A percentile compares a stretch with the other conserved stretches of the same genome.
phyloP scores from a whole-genome alignment of 2,329 filamentous ascomycete species.

The Clonostachys chloroleuca region DNA sequence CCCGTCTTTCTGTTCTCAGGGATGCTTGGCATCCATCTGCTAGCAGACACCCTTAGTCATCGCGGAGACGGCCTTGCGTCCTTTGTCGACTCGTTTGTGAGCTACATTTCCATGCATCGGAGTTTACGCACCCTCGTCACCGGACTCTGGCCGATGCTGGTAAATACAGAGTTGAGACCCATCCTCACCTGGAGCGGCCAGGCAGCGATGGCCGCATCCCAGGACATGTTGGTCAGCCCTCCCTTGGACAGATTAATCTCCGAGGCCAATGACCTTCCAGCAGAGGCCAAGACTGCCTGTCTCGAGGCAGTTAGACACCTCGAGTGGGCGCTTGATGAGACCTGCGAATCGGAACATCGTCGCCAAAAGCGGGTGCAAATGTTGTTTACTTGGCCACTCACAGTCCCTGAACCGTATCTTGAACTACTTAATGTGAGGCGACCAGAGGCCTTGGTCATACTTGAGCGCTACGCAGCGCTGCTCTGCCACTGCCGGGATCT shows the following conservation, averaged over 20 bases:
- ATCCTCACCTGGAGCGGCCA: background rate
- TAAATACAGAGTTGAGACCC: constrained; percentile 11
- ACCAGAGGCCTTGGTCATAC: constrained; percentile 30
- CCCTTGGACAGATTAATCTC: background rate
- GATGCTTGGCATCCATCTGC: constrained; percentile 24
- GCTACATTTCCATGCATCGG: constrained; percentile 20
- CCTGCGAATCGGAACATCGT: no score
- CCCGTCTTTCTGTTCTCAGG: constrained; percentile 22
- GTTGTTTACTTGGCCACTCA: constrained; percentile 7
- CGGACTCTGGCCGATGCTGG: constrained; percentile 8
- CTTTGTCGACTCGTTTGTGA: constrained; percentile 17
- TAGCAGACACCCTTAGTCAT: constrained; percentile 25
- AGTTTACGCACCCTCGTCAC: constrained; percentile 15
- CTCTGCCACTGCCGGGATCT: no score
- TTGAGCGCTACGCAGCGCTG: constrained; percentile 33
- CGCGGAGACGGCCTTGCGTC: constrained; percentile 16
- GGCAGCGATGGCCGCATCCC: no score
- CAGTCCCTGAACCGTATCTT: constrained; percentile 19
- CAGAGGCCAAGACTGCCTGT: background rate
- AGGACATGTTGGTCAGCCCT: no score
- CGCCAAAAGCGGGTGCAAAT: background rate
- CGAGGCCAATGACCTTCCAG: background rate
- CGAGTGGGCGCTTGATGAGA: background rate
- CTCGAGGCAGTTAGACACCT: background rate
- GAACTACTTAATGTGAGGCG: constrained; percentile 22